These are phyloP conservation scores for Hordeum pubiflorum DNA, from an alignment of 202 grass and related monocot species.

Conservation along the genomic window DNA sequence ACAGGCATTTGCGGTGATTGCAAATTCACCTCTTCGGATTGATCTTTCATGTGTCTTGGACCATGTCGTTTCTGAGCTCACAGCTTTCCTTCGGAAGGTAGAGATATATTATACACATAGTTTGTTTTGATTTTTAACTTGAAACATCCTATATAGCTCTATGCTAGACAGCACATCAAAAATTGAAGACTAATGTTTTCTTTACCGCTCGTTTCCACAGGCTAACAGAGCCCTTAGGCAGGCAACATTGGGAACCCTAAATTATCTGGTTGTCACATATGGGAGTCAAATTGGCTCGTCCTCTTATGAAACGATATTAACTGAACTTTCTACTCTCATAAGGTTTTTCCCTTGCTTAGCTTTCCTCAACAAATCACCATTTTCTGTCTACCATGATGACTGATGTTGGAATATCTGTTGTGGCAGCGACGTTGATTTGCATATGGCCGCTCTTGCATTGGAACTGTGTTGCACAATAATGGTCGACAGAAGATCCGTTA, in stretches of 20 bases:
- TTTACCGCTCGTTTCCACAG: slow-evolving; percentile 22
- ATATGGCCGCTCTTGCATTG: slow-evolving; percentile 96
- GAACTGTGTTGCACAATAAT: slow-evolving; percentile 95
- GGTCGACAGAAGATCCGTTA: slow-evolving; percentile 64
- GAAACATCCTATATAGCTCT: background rate
- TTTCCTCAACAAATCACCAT: background rate
- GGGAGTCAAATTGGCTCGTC: slow-evolving; percentile 83
- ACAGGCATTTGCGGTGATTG: slow-evolving; percentile 96
- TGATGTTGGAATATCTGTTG: slow-evolving; percentile 8
- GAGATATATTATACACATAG: background rate
- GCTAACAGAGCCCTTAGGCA: slow-evolving; percentile 89
- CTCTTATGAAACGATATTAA: slow-evolving; percentile 79
- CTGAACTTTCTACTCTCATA: slow-evolving; percentile 87
- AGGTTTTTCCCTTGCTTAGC: slow-evolving; percentile 39
- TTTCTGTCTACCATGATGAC: background rate
- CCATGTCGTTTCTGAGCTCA: slow-evolving; percentile 90
- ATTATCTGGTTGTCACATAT: slow-evolving; percentile 76
- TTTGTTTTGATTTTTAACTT: slow-evolving; percentile 2
- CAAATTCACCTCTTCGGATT: slow-evolving; percentile 71
- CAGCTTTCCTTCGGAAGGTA: slow-evolving; percentile 91
- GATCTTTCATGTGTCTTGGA: slow-evolving; percentile 79
- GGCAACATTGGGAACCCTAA: slow-evolving; percentile 77
- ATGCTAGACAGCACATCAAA: background rate
- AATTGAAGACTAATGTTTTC: background rate
- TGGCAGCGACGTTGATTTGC: slow-evolving; percentile 83